These are phyloP conservation scores for Salix purpurea DNA, from an alignment of 345 rosid species.

Conservation along the genomic window DNA sequence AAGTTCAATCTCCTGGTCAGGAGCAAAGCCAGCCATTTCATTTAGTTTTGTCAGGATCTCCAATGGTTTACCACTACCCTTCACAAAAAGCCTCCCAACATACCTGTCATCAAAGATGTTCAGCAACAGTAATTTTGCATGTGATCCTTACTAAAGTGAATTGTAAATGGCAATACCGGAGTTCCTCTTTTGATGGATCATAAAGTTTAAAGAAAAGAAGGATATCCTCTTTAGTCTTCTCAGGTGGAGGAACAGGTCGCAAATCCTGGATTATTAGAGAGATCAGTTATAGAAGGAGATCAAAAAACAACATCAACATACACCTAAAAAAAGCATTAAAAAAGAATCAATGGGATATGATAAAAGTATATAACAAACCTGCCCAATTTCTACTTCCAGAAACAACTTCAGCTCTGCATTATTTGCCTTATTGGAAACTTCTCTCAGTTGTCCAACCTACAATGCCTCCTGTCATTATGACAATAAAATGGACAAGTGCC, in stretches of 20 bases:
- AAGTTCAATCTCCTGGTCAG: slow-evolving; percentile 82
- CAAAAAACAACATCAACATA: not conserved
- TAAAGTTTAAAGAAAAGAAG: slow-evolving; percentile 88
- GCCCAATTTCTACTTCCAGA: slow-evolving; percentile 80
- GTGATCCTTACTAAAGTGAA: not conserved
- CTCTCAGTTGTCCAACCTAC: slow-evolving; percentile 92
- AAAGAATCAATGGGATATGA: not conserved
- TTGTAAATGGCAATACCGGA: slow-evolving; percentile 44
- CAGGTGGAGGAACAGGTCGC: slow-evolving; percentile 55
- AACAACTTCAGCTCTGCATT: slow-evolving; percentile 85
- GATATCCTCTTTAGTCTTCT: slow-evolving; percentile 70
- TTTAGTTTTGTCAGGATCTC: slow-evolving; percentile 69
- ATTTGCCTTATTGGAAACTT: slow-evolving; percentile 68
- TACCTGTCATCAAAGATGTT: slow-evolving; percentile 45
- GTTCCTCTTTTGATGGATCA: slow-evolving; percentile 72
- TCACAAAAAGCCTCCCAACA: slow-evolving; percentile 80
- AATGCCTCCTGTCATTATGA: slow-evolving; percentile 4
- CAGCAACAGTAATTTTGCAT: not conserved
- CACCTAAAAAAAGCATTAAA: not conserved
- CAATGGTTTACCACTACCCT: slow-evolving; percentile 68
- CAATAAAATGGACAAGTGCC: not conserved
- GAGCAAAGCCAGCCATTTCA: slow-evolving; percentile 83
- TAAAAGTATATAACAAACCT: slow-evolving; percentile 38
- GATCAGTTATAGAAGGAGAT: not conserved
- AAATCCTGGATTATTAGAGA: slow-evolving; percentile 52